Percentiles rank a stretch among this genome's conserved stretches.
Conservation (phyloP, 495 filamentous ascomycete genomes). For the Annulohypoxylon stygium region DNA sequence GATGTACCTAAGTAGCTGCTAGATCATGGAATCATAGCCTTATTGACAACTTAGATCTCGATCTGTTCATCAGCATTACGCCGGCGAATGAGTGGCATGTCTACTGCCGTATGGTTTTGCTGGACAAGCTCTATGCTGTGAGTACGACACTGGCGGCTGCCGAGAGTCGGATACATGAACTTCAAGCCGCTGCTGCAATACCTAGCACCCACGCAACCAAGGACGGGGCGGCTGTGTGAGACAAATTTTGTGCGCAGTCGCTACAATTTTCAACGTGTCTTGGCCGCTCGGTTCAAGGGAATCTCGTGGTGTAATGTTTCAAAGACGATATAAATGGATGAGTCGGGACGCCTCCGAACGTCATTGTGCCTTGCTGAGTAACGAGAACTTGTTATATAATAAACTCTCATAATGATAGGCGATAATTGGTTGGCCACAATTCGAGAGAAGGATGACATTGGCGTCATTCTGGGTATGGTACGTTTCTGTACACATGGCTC, state of each 20-base stretch:
- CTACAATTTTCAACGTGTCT: neutral
- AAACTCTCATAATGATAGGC: constrained; percentile 8
- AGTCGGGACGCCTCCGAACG: constrained; percentile 36
- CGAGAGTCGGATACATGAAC: constrained; percentile 9
- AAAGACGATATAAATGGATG: constrained; percentile 15
- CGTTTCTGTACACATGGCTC: constrained; percentile 21
- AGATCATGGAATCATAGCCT: neutral
- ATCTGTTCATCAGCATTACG: neutral
- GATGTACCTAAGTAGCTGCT: neutral
- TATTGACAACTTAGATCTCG: neutral
- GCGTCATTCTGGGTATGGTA: constrained; percentile 39
- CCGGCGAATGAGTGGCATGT: neutral
- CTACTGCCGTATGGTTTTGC: constrained; percentile 5
- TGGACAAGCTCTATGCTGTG: constrained; percentile 5
- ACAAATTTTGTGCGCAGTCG: constrained; percentile 9
- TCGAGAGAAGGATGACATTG: constrained; percentile 39
- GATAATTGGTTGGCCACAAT: constrained; percentile 21
- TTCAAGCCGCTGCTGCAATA: constrained; percentile 19
- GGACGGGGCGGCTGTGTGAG: neutral
- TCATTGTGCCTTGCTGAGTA: constrained; percentile 21
- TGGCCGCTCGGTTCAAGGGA: neutral
- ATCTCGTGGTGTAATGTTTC: constrained; percentile 18
- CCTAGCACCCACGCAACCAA: constrained; percentile 10
- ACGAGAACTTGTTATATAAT: constrained; percentile 10
- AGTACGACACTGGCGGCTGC: constrained; percentile 18